Conservation (phyloP, 345 rosid genomes). For the Melaleuca quinquenervia region DNA sequence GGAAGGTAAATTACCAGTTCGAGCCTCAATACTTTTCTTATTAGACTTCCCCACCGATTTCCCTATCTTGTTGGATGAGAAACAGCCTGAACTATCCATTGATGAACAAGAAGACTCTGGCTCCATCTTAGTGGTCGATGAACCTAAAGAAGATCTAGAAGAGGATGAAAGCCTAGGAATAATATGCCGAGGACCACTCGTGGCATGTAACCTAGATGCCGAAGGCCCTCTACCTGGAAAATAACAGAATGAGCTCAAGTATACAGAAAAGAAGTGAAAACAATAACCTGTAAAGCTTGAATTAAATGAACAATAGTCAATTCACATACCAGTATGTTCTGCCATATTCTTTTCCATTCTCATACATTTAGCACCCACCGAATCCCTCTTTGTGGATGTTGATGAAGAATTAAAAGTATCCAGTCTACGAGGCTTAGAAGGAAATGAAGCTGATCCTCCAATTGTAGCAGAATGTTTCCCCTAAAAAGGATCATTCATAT, state of each 20-base stretch:
- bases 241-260: neutral
- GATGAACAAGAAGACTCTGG: constrained; percentile 54
- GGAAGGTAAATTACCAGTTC: constrained; percentile 17
- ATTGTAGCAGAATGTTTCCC: constrained; percentile 25
- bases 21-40: constrained; percentile 24
- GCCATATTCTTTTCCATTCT: constrained; percentile 38
- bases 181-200: constrained; percentile 19
- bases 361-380: constrained; percentile 33
- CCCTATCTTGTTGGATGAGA: constrained; percentile 29
- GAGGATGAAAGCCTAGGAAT: constrained; percentile 34
- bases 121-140: constrained; percentile 35
- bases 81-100: constrained; percentile 50
- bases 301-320: neutral
- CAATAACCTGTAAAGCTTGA: neutral
- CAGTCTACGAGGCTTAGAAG: constrained; percentile 37
- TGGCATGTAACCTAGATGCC: constrained; percentile 17
- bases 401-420: constrained; percentile 19
- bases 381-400: constrained; percentile 41
- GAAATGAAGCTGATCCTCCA: constrained; percentile 24
- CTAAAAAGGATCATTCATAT: neutral
- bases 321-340: constrained; percentile 24
- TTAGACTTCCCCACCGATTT: constrained; percentile 23
- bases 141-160: constrained; percentile 30
- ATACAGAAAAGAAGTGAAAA: constrained; percentile 4
- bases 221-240: constrained; percentile 42